phyloP scores from a whole-genome alignment of 108 stramenopile genomes.

The Discostella stelligeroides region DNA sequence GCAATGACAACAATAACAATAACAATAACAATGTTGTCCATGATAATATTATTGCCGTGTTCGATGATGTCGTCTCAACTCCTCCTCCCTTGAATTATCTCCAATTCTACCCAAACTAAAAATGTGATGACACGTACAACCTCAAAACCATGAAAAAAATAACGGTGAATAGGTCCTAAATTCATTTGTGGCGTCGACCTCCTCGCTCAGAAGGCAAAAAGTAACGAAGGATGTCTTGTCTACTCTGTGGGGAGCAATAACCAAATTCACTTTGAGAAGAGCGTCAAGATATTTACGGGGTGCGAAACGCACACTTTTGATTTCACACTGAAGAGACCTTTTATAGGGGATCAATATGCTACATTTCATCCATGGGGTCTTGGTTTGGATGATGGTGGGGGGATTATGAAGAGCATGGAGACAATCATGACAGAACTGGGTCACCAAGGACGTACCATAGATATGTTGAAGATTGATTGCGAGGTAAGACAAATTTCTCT shows the following conservation, averaged over 20 bases:
- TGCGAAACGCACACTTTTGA: slow-evolving; percentile 52
- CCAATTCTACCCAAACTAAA: too few relatives aligned
- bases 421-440: slow-evolving; percentile 35
- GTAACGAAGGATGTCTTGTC: slow-evolving; percentile 25
- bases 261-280: slow-evolving; percentile 31
- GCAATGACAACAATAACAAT: too few relatives aligned
- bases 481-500: not conserved
- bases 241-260: slow-evolving; percentile 48
- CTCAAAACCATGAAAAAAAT: too few relatives aligned
- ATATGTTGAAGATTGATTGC: slow-evolving; percentile 46
- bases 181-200: slow-evolving; percentile 43
- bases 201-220: slow-evolving; percentile 21
- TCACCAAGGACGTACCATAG: slow-evolving; percentile 35
- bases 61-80: too few relatives aligned
- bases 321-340: slow-evolving; percentile 19
- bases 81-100: too few relatives aligned
- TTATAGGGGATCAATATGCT: slow-evolving; percentile 28
- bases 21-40: too few relatives aligned
- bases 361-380: slow-evolving; percentile 50
- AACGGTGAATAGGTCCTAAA: slow-evolving; percentile 22
- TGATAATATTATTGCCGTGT: too few relatives aligned
- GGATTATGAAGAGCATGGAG: slow-evolving; percentile 25
- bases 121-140: too few relatives aligned
- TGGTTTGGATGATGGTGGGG: slow-evolving; percentile 27
- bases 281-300: slow-evolving; percentile 26